Conservation (phyloP, 169 alveolate species). For the Babesia bigemina region DNA sequence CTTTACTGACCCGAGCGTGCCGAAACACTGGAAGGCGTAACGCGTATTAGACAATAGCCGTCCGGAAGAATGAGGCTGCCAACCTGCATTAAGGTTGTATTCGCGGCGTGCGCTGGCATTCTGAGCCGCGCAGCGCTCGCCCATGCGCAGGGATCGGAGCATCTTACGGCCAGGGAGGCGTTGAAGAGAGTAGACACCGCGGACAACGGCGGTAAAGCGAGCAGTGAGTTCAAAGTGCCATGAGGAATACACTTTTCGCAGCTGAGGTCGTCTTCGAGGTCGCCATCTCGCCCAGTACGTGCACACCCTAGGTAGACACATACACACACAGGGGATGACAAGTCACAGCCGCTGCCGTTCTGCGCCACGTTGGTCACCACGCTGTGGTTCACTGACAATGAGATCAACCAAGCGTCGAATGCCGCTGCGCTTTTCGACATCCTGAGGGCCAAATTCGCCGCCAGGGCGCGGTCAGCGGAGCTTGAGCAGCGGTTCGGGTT, state of each 20-base stretch:
- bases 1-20: too few relatives aligned
- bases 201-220: neutral
- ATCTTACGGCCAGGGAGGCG: slow-evolving; percentile 19
- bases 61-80: neutral
- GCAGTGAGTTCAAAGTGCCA: neutral
- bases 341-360: slow-evolving; percentile 5
- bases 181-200: slow-evolving; percentile 24
- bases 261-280: slow-evolving; percentile 45
- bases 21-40: too few relatives aligned
- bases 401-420: slow-evolving; percentile 14
- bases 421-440: slow-evolving; percentile 22
- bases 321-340: slow-evolving; percentile 30
- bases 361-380: slow-evolving; percentile 30
- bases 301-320: neutral
- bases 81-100: too few relatives aligned
- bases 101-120: neutral
- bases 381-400: slow-evolving; percentile 61
- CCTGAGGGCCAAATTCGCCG: slow-evolving; percentile 10
- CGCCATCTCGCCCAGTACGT: slow-evolving; percentile 37
- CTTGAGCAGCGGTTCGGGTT: slow-evolving; percentile 1
- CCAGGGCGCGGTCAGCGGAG: neutral
- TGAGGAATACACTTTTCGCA: neutral
- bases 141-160: neutral
- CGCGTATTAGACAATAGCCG: neutral
- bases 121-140: neutral